A percentile compares a stretch with the other conserved stretches of the same genome.
Conservation (phyloP, 495 filamentous ascomycete genomes). For the Penicillium roqueforti region DNA sequence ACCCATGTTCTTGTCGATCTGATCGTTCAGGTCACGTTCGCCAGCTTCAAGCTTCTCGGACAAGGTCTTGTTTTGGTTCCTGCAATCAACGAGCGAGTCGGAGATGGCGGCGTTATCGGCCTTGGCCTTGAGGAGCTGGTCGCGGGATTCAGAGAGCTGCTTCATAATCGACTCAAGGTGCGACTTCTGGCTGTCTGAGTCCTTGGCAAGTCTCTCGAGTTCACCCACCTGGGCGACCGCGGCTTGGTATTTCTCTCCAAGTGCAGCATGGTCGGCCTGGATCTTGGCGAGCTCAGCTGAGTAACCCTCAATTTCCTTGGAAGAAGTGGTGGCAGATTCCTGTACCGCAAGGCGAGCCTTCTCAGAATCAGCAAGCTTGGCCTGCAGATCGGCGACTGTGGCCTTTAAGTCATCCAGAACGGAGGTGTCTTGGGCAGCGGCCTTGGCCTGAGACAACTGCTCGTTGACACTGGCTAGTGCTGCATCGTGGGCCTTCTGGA, state of each 20-base stretch:
- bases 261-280: conserved; percentile 32
- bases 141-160: conserved; percentile 34
- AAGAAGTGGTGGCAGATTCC: conserved; percentile 21
- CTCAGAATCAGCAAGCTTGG: conserved; percentile 35
- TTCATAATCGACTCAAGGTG: conserved; percentile 34
- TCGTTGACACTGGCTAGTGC: conserved; percentile 30
- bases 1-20: conserved; percentile 50
- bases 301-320: conserved; percentile 33
- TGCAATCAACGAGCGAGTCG: conserved; percentile 33
- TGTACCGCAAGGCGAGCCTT: conserved; percentile 28
- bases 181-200: conserved; percentile 29
- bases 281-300: conserved; percentile 29
- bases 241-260: conserved; percentile 32
- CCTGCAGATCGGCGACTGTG: conserved; percentile 35
- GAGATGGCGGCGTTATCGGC: conserved; percentile 27
- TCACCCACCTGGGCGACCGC: conserved; percentile 28
- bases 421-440: conserved; percentile 39
- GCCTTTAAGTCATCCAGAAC: conserved; percentile 33
- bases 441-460: conserved; percentile 36
- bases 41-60: conserved; percentile 36
- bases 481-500: conserved; percentile 38
- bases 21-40: conserved; percentile 39
- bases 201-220: conserved; percentile 31
- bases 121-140: conserved; percentile 34
- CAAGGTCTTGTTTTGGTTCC: conserved; percentile 29